Evolutionary conservation across 2,329 filamentous ascomycete genomes (phyloP), one percentile per base, ranked within the genome.

Genomic region (Fusarium albosuccineum): DNA sequence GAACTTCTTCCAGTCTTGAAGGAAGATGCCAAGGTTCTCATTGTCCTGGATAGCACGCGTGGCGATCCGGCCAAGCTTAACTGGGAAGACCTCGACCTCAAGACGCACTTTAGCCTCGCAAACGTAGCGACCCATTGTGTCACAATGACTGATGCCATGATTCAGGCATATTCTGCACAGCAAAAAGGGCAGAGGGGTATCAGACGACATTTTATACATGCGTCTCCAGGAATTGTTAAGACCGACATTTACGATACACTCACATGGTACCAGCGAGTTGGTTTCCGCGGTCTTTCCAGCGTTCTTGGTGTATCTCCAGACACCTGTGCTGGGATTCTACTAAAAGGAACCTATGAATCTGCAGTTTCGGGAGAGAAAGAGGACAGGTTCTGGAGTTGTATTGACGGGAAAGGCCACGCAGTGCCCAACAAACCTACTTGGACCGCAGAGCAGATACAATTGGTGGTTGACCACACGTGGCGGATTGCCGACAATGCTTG

Each of bases 51-150:
- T 36, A 63, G 72, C 1, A 30, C 37, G 2, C 29, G 42, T 2
- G 80, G 81, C 17, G 70, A 69, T n/a, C 77, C 79, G 1, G 65
- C 63, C 10, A 72, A 73, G 29, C 71, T 83, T 1, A 70, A 78
- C 36, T 79, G 76, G 70, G 71, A 79, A 0, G 82, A 83, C 39
- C 73, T 83, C 1, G 79, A 78, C 52, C 75, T 83, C 2, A 77
- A 79, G 55, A 66, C 56, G 3, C 73, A 65, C 34, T 82, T 75
- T 57, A 74, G 64, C 36, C 55, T 81, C 0, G 42, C 48, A 1
- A 78, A 67, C 10, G 79, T 77, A 8, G 79, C 75, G 0, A 36
- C 70, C 8, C 80, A 83, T 51, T 79, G 79, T 9, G 67, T 77
- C 0, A 66, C 76, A 0, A 82, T 82, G 79, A 81, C 67, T 3